Conservation (phyloP, 805 yeast genomes). For the Debaryomyces tyrocola region DNA sequence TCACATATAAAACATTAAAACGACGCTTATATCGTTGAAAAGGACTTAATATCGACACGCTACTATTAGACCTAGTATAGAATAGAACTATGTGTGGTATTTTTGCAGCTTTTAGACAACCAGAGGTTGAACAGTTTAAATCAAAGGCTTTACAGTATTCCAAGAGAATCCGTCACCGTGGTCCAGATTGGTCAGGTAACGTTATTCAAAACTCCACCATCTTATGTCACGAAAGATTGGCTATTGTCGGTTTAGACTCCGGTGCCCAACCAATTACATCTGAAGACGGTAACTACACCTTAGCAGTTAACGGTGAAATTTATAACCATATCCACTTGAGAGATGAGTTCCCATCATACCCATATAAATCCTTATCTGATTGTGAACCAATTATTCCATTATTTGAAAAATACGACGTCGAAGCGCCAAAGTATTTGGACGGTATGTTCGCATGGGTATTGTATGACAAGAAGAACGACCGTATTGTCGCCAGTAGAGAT, state of each 20-base stretch:
- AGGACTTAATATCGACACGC: neutral
- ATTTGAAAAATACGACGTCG: slow-evolving; percentile 80
- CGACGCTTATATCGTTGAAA: neutral
- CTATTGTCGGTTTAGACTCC: slow-evolving; percentile 94
- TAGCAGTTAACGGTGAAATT: slow-evolving; percentile 97
- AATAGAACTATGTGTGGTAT: slow-evolving; percentile 85
- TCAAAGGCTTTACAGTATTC: slow-evolving; percentile 86
- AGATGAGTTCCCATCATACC: slow-evolving; percentile 68
- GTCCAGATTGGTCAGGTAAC: slow-evolving; percentile 99
- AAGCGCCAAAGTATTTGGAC: slow-evolving; percentile 89
- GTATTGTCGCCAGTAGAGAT: slow-evolving; percentile 96
- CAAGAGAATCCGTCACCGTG: slow-evolving; percentile 95
- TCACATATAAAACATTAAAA: neutral
- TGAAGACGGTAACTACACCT: slow-evolving; percentile 65
- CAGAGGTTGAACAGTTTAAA: slow-evolving; percentile 77
- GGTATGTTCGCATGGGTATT: slow-evolving; percentile 98
- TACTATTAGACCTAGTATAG: neutral
- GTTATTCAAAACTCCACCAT: slow-evolving; percentile 74
- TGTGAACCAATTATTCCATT: slow-evolving; percentile 98
- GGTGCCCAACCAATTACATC: slow-evolving; percentile 98
- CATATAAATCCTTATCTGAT: slow-evolving; percentile 83
- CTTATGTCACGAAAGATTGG: slow-evolving; percentile 91
- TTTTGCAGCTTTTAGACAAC: slow-evolving; percentile 86
- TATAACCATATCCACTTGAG: slow-evolving; percentile 94
- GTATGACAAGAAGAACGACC: slow-evolving; percentile 79